Conservation (phyloP, 176 grass and related monocot species). For the Oryza australiensis region DNA sequence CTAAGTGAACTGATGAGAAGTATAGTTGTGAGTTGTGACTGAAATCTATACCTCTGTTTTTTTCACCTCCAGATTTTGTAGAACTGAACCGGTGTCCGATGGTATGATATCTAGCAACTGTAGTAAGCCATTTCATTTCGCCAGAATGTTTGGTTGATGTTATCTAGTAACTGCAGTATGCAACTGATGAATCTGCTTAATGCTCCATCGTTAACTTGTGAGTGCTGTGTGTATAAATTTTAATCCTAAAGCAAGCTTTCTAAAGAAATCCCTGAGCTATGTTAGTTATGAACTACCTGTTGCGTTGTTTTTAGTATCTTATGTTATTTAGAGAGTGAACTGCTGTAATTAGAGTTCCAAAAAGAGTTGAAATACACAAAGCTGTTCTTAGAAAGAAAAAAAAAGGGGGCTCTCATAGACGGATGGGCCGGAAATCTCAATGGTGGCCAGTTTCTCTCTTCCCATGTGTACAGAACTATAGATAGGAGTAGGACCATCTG, state of each 20-base stretch:
- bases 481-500: slow-evolving; percentile 11
- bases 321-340: no score
- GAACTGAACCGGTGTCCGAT: no score
- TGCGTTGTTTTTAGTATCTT: no score
- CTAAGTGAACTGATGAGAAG: background rate
- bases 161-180: background rate
- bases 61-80: no score
- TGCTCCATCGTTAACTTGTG: background rate
- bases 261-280: background rate
- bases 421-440: background rate
- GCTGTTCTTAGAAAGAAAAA: no score
- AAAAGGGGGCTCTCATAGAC: background rate
- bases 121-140: background rate
- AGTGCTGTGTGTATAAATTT: background rate
- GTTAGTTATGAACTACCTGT: no score
- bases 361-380: no score
- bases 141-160: background rate
- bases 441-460: background rate
- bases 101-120: background rate
- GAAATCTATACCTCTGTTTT: background rate
- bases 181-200: background rate
- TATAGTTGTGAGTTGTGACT: background rate
- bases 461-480: background rate
- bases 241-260: background rate
- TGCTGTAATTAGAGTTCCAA: no score